Base-by-base conservation (phyloP, 805 yeast genomes). In the Metschnikowia corniflorae region DNA sequence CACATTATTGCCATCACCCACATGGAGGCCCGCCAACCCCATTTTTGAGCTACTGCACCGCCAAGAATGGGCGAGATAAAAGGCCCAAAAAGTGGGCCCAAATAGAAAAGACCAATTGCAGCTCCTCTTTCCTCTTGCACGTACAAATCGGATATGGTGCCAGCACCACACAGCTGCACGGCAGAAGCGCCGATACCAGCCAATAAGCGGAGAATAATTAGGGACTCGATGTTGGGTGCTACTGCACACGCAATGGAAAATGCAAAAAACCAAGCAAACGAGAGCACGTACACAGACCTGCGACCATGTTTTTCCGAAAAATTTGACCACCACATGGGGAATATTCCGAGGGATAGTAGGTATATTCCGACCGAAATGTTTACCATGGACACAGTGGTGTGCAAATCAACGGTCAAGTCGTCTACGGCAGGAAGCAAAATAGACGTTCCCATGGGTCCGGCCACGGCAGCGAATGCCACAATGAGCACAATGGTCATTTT, bases 161-260 rank as follows among this genome's bases (percentile, higher is more conserved):
- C 96, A 0, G 95, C 95, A 4, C 95, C 95, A 20, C 86, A 86
- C n/a, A 89, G 76, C 55, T 87, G 95, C 0, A 87, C 95, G 7
- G 51, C 47, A 27, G 87, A 77, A 1, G 93, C 93, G 1, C 89
- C 82, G 42, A 82, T 75, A 0, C 87, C 95, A 36, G 95, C 95
- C 29, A 82, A 68, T 1, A 86, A 58, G 47, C 96, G 68, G 37
- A 86, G 73, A 1, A 75, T 78, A 46, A 86, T 82, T 30, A 87
- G 70, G 34, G 78, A 65, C 1, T 71, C 70, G 21, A 86, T 79
- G 37, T 61, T 68, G 2, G 78, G 81, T 0, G 87, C 65, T 19
- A 82, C 58, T 0, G 94, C 78, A 50, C 85, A 73, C 2, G 93
- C 95, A 16, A 87, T 70, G 18, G 81, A 72, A 50, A 86, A 86